Evolutionary conservation across 495 filamentous ascomycete genomes (phyloP).

Genomic region (Chaetomidium leptoderma): DNA sequence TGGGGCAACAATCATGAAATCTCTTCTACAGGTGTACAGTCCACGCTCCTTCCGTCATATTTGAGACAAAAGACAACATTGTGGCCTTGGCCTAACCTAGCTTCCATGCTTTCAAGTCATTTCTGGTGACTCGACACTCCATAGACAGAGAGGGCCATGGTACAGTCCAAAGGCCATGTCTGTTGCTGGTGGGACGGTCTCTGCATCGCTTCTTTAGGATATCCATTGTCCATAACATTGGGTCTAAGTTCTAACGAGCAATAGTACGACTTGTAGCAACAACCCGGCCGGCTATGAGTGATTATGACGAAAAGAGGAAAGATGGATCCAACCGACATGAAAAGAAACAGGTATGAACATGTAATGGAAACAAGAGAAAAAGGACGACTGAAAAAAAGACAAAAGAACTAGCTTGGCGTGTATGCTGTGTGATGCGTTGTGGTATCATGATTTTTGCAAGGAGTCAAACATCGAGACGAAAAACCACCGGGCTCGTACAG

Average conservation of each 20-base stretch:
- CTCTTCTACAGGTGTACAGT: background rate
- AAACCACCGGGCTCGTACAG: conserved; percentile 10
- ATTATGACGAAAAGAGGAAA: conserved; percentile 10
- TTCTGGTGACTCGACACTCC: no score
- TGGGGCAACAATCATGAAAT: background rate
- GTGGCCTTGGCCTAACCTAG: no score
- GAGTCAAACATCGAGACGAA: background rate
- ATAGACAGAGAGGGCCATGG: no score
- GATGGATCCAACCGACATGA: conserved; percentile 14
- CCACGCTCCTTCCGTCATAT: no score
- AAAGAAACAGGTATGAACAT: conserved; percentile 14
- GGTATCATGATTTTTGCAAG: conserved; percentile 19
- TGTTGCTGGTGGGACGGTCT: background rate
- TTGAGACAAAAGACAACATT: no score
- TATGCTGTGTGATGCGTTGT: conserved; percentile 15
- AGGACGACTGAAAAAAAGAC: conserved; percentile 3
- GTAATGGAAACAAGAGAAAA: conserved; percentile 15
- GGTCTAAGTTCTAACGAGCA: conserved; percentile 10
- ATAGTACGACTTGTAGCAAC: conserved; percentile 6
- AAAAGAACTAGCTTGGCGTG: conserved; percentile 14
- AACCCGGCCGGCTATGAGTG: conserved; percentile 15
- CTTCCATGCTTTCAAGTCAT: no score
- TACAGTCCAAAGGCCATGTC: background rate
- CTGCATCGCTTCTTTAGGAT: background rate
- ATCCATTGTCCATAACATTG: conserved; percentile 20